A percentile compares a stretch with the other conserved stretches of the same genome.
Evolutionary conservation across 768 basidiomycete species (phyloP).

Genomic region (Mycena galericulata): DNA sequence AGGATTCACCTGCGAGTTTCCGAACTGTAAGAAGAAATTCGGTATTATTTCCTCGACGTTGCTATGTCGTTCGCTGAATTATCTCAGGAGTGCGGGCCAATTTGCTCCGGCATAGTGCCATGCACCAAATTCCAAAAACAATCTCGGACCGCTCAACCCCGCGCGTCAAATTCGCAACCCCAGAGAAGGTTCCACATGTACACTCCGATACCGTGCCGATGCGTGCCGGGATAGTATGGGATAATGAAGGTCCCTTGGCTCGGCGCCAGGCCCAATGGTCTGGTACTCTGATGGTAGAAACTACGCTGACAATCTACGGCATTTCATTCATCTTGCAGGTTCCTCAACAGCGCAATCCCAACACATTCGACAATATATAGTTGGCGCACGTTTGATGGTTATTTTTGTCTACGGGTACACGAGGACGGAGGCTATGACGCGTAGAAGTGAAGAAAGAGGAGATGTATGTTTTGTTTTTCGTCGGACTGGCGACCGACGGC

Average conservation of each 20-base stretch:
- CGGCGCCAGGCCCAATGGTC: background rate
- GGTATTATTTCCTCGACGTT: background rate
- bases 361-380: too few species aligned
- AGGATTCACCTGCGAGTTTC: slow-evolving; percentile 6
- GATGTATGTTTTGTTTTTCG: too few species aligned
- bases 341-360: too few species aligned
- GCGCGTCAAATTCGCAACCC: background rate
- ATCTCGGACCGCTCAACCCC: background rate
- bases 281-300: too few species aligned
- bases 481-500: too few species aligned
- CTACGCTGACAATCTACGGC: too few species aligned
- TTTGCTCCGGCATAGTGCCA: background rate
- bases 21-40: slow-evolving; percentile 2
- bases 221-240: background rate
- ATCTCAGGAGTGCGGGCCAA: slow-evolving; percentile 3
- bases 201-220: background rate
- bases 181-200: background rate
- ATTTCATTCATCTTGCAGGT: too few species aligned
- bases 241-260: slow-evolving; percentile 7
- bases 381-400: too few species aligned
- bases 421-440: too few species aligned
- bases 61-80: background rate
- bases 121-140: background rate
- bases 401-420: too few species aligned
- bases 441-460: too few species aligned